These are phyloP conservation scores for Pseudonitzschia delicatissima DNA, from an alignment of 108 stramenopile species.

Conservation along the genomic window DNA sequence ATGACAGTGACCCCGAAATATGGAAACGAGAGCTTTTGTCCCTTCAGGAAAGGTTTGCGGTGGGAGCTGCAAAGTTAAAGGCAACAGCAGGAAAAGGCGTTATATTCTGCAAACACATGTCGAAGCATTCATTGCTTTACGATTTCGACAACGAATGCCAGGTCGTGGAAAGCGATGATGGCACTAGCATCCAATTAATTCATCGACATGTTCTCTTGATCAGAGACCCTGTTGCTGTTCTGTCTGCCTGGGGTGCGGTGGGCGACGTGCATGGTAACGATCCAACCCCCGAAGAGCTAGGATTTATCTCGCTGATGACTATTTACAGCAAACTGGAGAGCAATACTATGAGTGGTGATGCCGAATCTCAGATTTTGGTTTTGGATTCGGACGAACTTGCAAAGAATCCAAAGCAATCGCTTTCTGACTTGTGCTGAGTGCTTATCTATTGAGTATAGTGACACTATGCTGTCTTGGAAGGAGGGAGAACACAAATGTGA, in stretches of 20 bases:
- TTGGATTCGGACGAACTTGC: slow-evolving; percentile 84
- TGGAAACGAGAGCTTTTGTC: slow-evolving; percentile 55
- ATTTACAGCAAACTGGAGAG: slow-evolving; percentile 64
- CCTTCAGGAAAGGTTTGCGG: slow-evolving; percentile 53
- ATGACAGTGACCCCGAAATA: slow-evolving; percentile 25
- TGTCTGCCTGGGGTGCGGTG: slow-evolving; percentile 65
- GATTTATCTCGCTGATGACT: slow-evolving; percentile 64
- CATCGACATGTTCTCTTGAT: slow-evolving; percentile 73
- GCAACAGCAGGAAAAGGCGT: slow-evolving; percentile 29
- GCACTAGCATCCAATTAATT: slow-evolving; percentile 29
- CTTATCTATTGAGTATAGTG: slow-evolving; percentile 63
- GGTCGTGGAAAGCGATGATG: slow-evolving; percentile 8
- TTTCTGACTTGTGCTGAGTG: slow-evolving; percentile 46
- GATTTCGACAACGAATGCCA: slow-evolving; percentile 62
- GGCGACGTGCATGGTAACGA: slow-evolving; percentile 57
- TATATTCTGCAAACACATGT: slow-evolving; percentile 92
- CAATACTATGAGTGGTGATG: not conserved
- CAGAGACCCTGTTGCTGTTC: slow-evolving; percentile 60
- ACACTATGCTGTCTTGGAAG: slow-evolving; percentile 70
- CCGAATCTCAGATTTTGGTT: slow-evolving; percentile 37
- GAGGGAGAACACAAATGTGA: slow-evolving; percentile 68
- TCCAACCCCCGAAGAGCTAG: slow-evolving; percentile 76
- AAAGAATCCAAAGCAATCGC: slow-evolving; percentile 45
- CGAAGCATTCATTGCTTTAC: slow-evolving; percentile 71
- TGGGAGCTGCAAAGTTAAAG: slow-evolving; percentile 39